These are phyloP conservation scores for Backusella sp. DNA, from an alignment of 192 early-diverging fungal species.

Conservation along the genomic window DNA sequence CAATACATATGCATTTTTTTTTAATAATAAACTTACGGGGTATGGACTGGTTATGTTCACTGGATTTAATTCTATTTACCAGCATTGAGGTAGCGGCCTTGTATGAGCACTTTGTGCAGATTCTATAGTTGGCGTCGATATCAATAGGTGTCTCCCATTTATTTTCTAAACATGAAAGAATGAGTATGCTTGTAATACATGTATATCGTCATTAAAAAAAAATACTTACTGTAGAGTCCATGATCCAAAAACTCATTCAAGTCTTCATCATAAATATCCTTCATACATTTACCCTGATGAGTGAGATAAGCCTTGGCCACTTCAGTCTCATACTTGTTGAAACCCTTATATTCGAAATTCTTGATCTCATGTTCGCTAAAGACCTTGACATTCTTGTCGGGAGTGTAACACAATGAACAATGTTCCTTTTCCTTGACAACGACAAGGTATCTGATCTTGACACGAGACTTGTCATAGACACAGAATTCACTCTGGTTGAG, in stretches of 20 bases:
- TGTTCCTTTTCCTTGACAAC: constrained; percentile 19
- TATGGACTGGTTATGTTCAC: neutral
- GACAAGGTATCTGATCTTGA: constrained; percentile 68
- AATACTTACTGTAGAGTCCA: constrained; percentile 22
- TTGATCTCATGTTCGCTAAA: constrained; percentile 9
- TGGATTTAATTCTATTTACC: neutral
- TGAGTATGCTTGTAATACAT: neutral
- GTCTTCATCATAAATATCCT: constrained; percentile 23
- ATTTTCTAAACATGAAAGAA: neutral
- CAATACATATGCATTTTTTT: neutral
- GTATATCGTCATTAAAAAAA: neutral
- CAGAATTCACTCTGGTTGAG: constrained; percentile 79
- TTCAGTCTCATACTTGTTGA: constrained; percentile 24
- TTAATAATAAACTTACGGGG: constrained; percentile 12
- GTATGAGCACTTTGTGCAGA: constrained; percentile 16
- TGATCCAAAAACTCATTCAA: constrained; percentile 8
- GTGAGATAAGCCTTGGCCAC: constrained; percentile 12
- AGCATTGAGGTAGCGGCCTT: neutral
- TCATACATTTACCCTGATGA: neutral
- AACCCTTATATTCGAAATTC: neutral
- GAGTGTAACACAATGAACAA: constrained; percentile 19
- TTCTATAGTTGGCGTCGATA: neutral
- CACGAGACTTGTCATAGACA: constrained; percentile 69
- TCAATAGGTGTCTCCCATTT: neutral
- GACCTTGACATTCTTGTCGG: neutral